Evolutionary conservation across 257 asterid genomes (phyloP), one percentile per base, ranked within the genome.

Genomic region (Gentiana macrophylla): DNA sequence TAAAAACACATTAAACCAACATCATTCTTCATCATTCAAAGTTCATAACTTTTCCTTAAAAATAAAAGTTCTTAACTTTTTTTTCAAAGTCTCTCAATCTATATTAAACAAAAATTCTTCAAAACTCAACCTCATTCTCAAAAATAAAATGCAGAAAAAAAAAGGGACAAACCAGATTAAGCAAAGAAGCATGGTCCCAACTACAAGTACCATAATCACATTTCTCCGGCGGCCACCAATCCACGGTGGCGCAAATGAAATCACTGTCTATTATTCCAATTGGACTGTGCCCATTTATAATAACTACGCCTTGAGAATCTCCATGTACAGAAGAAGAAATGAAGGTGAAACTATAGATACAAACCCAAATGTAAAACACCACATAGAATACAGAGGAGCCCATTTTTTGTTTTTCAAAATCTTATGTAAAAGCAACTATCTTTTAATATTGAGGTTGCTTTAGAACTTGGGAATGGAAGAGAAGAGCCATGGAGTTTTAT

Each of bases 141-240:
- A 37, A n/a, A n/a, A 49, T 4, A 50, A 41, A 41, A 41, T 38
- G 45, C 45, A 4, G 9, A 41, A 41, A 5, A 41, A 51, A 33
- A 57, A 49, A 56, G 36, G 44, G 32, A 24, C 34, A 52, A 62
- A 89, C 97, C 94, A 89, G 70, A 73, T 83, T 83, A 62, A 89
- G 81, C 38, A 89, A 51, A 57, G 94, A 83, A 81, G 95, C 77
- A 50, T 74, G 79, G 54, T 70, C 95, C 97, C 97, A 89, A 68
- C 79, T 65, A 62, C 97, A 89, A 52, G 80, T 73, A n/a, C 92
- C 95, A 67, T 83, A 81, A 59, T 89, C 88, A 64, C 97, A 89
- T 59, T 81, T 76, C 62, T 81, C 86, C 41, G 94, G 82, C 9
- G 97, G 97, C 95, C 95, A 89, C 95, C 97, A 89, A 57, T 89